phyloP scores from a whole-genome alignment of 345 rosid genomes.

The Noccaea bulbosa region DNA sequence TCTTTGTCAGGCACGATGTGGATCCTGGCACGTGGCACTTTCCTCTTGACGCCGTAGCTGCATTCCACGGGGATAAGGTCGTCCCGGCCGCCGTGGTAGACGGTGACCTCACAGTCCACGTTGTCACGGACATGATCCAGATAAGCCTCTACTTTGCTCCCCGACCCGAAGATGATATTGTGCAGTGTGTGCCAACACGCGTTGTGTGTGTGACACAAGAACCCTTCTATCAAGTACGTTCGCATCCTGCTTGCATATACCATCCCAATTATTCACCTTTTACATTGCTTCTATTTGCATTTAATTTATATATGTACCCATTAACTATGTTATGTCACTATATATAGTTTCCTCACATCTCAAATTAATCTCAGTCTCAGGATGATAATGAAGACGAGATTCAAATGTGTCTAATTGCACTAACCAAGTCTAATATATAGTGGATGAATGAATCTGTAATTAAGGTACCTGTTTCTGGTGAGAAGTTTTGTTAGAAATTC shows the following conservation, averaged over 20 bases:
- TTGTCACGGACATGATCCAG: slow-evolving; percentile 64
- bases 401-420: slow-evolving; percentile 2
- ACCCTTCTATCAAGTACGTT: slow-evolving; percentile 88
- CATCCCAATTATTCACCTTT: slow-evolving; percentile 26
- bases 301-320: not conserved
- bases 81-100: slow-evolving; percentile 82
- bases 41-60: slow-evolving; percentile 65
- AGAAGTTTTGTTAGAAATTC: slow-evolving; percentile 78
- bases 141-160: slow-evolving; percentile 78
- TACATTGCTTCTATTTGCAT: slow-evolving; percentile 6
- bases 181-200: slow-evolving; percentile 98
- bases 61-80: slow-evolving; percentile 89
- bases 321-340: not conserved
- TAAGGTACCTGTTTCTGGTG: slow-evolving; percentile 76
- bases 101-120: slow-evolving; percentile 68
- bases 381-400: not conserved
- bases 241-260: slow-evolving; percentile 60
- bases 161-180: slow-evolving; percentile 91
- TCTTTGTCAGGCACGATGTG: slow-evolving; percentile 77
- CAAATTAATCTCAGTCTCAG: slow-evolving; percentile 2
- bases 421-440: not conserved
- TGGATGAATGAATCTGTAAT: slow-evolving; percentile 5
- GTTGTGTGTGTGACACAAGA: slow-evolving; percentile 89
- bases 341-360: slow-evolving; percentile 17
- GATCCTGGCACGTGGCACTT: slow-evolving; percentile 73